Base-by-base conservation (phyloP, 2,329 filamentous ascomycete species). In the Monilinia polystroma region DNA sequence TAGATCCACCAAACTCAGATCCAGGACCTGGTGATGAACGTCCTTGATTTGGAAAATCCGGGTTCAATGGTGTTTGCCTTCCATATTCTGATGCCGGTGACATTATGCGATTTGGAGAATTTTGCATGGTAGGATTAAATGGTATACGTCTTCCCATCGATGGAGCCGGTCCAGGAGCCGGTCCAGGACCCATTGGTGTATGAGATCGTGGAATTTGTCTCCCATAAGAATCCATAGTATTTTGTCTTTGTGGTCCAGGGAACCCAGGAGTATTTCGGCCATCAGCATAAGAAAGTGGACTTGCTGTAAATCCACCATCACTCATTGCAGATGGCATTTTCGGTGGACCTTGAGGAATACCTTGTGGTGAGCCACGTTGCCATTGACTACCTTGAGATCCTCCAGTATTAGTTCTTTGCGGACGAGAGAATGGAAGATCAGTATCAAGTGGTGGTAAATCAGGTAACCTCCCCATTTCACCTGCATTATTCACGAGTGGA, bases 401-500 rank as follows among this genome's bases (percentile, higher is more conserved):
- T 38, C 64, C 69, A 12, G 74, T 76, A 68, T 71, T 73, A 1
- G 72, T 67, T 59, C 74, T 68, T 71, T 72, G 73, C 29, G 73
- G 73, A 63, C 62, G 64, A n/a, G 58, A 54, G 38, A 71, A 69
- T 57, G 66, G 70, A 12, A 66, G 68, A 38, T 70, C 70, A 0
- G 70, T 73, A 47, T 75, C 68, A 14, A 73, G 41, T 12, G 69
- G 63, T 29, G 73, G 72, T 57, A 75, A 73, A 35, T 70, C 72
- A 43, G 74, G 74, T 26, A 73, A 73, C 26, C 55, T 68, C 43
- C 87, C 87, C 84, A 90, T 89, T 8, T 83, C 82, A 43, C 83
- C 82, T 7, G 87, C 87, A 68, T 85, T 81, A 23, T 80, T 78
- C 49, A 90, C 78, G 7, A 92, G 81, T 0, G 90, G 86, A 10